phyloP scores from a whole-genome alignment of 371 early-diverging fungal species.

The Mucor ambiguus region DNA sequence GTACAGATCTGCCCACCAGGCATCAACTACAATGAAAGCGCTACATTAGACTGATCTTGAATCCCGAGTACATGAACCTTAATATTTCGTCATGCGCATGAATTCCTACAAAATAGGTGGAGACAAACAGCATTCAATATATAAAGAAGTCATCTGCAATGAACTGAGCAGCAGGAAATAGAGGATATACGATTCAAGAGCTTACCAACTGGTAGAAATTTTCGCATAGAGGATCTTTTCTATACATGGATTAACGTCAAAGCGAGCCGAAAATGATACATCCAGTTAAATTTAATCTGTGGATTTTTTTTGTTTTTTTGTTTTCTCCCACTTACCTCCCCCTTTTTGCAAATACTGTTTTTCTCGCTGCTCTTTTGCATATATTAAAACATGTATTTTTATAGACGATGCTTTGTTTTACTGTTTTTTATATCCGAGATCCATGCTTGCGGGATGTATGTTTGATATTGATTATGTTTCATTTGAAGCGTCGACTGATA shows the following conservation, averaged over 20 bases:
- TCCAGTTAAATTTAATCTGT: background rate
- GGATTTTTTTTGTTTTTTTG: background rate
- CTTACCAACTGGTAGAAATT: background rate
- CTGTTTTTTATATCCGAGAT: background rate
- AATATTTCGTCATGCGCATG: background rate
- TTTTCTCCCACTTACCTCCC: background rate
- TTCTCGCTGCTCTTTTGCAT: background rate
- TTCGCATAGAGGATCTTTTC: background rate
- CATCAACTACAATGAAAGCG: background rate
- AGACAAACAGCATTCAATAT: too few species aligned
- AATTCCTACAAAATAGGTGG: background rate
- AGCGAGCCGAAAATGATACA: background rate
- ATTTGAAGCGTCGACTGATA: background rate
- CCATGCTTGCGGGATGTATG: constrained; percentile 13
- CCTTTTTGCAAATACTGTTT: background rate
- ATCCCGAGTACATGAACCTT: background rate
- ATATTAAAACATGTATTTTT: background rate
- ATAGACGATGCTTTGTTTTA: background rate
- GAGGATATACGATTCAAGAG: background rate
- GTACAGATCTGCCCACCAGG: background rate
- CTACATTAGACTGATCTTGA: background rate
- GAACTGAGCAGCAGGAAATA: background rate
- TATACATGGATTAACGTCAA: constrained; percentile 5
- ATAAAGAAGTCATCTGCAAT: too few species aligned
- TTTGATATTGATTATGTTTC: background rate